Conservation (phyloP, 2,329 filamentous ascomycete species). For the Aspergillus candidus region DNA sequence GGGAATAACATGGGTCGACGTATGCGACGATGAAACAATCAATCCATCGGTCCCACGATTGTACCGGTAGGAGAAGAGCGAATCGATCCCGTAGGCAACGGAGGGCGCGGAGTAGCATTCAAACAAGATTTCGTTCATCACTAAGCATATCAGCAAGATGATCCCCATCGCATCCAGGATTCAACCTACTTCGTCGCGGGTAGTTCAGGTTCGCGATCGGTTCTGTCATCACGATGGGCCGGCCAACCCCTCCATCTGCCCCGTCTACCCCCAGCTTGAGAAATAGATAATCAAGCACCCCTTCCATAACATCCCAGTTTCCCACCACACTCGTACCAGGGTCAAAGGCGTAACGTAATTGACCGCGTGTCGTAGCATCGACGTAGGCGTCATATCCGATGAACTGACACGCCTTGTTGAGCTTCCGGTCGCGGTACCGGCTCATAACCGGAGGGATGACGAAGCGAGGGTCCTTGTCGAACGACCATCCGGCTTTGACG, state of each 20-base stretch:
- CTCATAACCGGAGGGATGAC: conserved; percentile 84
- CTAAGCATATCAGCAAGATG: conserved; percentile 42
- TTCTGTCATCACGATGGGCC: conserved; percentile 92
- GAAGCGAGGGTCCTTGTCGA: conserved; percentile 75
- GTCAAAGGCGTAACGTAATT: conserved; percentile 88
- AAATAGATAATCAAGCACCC: conserved; percentile 88
- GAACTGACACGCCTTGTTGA: conserved; percentile 86
- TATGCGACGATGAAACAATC: conserved; percentile 86
- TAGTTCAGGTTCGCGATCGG: conserved; percentile 87
- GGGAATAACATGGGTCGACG: conserved; percentile 90
- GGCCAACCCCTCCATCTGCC: conserved; percentile 65
- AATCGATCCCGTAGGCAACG: conserved; percentile 90
- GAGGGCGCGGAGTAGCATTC: conserved; percentile 91
- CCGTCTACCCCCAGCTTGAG: conserved; percentile 83
- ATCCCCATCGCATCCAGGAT: neutral
- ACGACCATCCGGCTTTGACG: conserved; percentile 92
- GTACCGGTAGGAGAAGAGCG: conserved; percentile 89
- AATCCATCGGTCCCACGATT: conserved; percentile 84
- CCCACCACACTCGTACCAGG: conserved; percentile 83
- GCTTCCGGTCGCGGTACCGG: conserved; percentile 89
- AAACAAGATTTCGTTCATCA: conserved; percentile 96
- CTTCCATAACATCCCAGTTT: conserved; percentile 98
- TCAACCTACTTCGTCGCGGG: conserved; percentile 69
- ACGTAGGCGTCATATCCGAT: conserved; percentile 89
- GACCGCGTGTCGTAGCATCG: conserved; percentile 85